Evolutionary conservation across 805 yeast genomes (phyloP).

Genomic region (Clavispora phyllophila): DNA sequence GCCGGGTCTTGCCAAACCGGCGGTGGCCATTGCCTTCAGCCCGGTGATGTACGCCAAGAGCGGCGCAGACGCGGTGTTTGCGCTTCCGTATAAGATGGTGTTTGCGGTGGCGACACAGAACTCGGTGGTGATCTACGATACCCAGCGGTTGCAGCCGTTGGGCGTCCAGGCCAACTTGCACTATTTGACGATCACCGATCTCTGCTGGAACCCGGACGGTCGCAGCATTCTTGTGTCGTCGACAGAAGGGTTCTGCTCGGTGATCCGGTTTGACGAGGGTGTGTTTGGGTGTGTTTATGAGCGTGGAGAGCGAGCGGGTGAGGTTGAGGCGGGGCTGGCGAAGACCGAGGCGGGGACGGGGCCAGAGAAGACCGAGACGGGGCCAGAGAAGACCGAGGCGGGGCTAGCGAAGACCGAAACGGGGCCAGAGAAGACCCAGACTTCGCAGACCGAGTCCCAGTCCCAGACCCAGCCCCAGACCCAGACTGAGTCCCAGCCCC

Average conservation of each 20-base stretch:
- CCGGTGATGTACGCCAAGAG: slow-evolving; percentile 48
- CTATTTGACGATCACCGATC: slow-evolving; percentile 82
- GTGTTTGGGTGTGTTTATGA: slow-evolving; percentile 49
- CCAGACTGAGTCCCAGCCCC: too few species aligned
- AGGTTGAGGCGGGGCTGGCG: too few species aligned
- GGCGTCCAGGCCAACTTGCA: slow-evolving; percentile 77
- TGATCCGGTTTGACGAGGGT: slow-evolving; percentile 46
- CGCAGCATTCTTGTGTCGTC: slow-evolving; percentile 65
- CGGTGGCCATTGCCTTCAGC: slow-evolving; percentile 75
- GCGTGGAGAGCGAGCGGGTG: too few species aligned
- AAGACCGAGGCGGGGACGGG: too few species aligned
- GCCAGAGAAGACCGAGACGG: too few species aligned
- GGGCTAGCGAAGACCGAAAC: too few species aligned
- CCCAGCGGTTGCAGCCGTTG: slow-evolving; percentile 62
- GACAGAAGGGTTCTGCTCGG: slow-evolving; percentile 89
- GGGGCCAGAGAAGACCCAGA: too few species aligned
- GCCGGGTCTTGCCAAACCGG: slow-evolving; percentile 78
- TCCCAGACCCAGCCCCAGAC: too few species aligned
- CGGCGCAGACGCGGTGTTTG: slow-evolving; percentile 36
- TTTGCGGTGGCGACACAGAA: slow-evolving; percentile 94
- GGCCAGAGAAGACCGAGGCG: too few species aligned
- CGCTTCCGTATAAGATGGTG: slow-evolving; percentile 71
- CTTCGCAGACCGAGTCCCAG: too few species aligned
- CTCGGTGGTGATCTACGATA: slow-evolving; percentile 75
- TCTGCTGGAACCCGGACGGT: slow-evolving; percentile 83